Percentiles rank a stretch among this genome's conserved stretches.
phyloP scores from a whole-genome alignment of 805 yeast genomes.

The Wickerhamomyces subpelliculosus region DNA sequence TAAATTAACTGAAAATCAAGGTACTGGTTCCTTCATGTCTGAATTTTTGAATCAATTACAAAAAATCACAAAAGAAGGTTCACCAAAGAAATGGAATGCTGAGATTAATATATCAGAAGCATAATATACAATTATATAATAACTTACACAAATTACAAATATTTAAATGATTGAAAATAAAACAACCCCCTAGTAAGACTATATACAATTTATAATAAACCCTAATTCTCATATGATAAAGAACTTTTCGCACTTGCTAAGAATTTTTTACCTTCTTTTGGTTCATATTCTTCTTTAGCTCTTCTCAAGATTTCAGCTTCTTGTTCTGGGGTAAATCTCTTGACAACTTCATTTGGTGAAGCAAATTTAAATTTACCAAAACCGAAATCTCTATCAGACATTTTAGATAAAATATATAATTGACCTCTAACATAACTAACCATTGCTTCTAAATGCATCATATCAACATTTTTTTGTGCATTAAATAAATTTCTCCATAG shows the following conservation, averaged over 20 bases:
- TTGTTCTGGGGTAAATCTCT: constrained; percentile 61
- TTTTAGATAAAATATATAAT: constrained; percentile 75
- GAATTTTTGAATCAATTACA: constrained; percentile 8
- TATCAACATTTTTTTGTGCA: constrained; percentile 74
- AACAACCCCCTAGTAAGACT: not conserved
- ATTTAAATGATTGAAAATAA: too few species aligned
- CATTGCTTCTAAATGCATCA: constrained; percentile 77
- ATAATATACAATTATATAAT: too few species aligned
- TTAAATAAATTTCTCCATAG: constrained; percentile 89
- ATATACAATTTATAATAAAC: not conserved
- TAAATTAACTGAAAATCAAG: constrained; percentile 1
- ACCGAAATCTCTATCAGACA: constrained; percentile 90
- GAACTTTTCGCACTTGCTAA: constrained; percentile 56
- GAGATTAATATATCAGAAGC: not conserved
- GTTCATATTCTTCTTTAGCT: constrained; percentile 43
- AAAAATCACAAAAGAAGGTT: constrained; percentile 1
- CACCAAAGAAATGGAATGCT: constrained; percentile 6
- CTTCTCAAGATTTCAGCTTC: constrained; percentile 43
- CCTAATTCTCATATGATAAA: constrained; percentile 40
- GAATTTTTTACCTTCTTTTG: constrained; percentile 29
- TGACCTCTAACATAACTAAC: constrained; percentile 90
- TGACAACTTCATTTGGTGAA: constrained; percentile 73
- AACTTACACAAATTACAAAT: too few species aligned
- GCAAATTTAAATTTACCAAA: constrained; percentile 83
- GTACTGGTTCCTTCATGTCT: constrained; percentile 12